Base-by-base conservation (phyloP, 192 early-diverging fungal genomes). In the Glomus cerebriforme region DNA sequence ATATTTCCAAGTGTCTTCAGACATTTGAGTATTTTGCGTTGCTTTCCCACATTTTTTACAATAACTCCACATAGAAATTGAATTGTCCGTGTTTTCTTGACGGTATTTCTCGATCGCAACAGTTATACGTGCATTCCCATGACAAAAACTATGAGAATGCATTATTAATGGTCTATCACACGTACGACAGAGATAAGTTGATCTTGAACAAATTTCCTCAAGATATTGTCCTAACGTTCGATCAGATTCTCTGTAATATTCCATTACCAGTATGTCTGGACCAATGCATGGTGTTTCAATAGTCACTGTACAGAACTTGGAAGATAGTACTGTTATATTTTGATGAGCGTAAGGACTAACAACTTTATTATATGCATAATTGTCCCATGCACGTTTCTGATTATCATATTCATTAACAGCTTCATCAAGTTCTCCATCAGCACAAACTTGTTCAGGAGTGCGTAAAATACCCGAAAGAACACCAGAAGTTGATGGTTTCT, bases 101-200 rank as follows among this genome's bases (percentile, higher is more conserved):
- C 85, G 81, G 73, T 84, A 81, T 19, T 88, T 79, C 73, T 93
- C 92, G 37, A 94, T 91, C 10, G 90, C 86, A 0, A 98, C 94
- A 67, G 88, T 93, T 17, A 98, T 85, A 29, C 92, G 83, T 13
- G 93, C 93, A 80, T 90, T 81, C 29, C 93, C 92, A 81, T 99
- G 96, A 37, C 93, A 91, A 88, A 96, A 99, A 64, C 88, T 92
- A 58, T 93, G 94, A 31, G 90, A 91, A 82, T 99, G 98, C 79
- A 92, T 84, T 35, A 91, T 81, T 82, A 96, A 89, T 5, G 93
- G 93, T 22, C 92, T 87, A 34, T 91, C 90, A 80, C 98, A 99
- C 7, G 87, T 83, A 8, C 90, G 86, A 67, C 96, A 98, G 13
- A 86, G 76, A 59, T 85, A 81, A 15, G 86, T 83, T 29, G 93